Evolutionary conservation across 352 stramenopile species (phyloP), one percentile per base, ranked within the genome.

Genomic region (Halophytophthora batemanensis): DNA sequence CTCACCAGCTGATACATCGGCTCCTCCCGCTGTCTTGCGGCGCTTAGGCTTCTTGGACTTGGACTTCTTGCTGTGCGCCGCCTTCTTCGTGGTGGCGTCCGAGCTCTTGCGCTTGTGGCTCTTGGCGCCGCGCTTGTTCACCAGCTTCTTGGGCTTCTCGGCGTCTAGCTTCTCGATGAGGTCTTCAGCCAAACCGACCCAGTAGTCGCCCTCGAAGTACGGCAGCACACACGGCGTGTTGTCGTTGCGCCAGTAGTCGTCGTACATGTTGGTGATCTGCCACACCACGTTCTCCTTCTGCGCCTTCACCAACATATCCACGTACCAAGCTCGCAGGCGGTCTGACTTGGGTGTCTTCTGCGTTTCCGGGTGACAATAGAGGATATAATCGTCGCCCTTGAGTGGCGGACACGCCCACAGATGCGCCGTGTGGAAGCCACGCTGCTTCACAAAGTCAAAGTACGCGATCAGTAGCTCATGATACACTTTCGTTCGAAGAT

Each of bases 311-410:
- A 98, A 59, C 74, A 98, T 96, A 36, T 94, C 78, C 17, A 90
- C 74, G 50, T 98, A 98, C 95, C 95, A 98, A 25, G 98, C 82
- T 18, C 96, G 90, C 18, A 99, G 75, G n/a, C 96, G 93, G 50
- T 99, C 95, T 39, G 97, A 97, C 62, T 98, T 98, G 0, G 97
- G 98, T 8, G 93, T 99, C 77, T 99, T 99, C 70, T 99, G 98
- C 13, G 97, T 80, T 64, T 98, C 87, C 2, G 98, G 97, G 66
- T 99, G 98, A 53, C 96, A 98, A 64, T 99, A 99, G 45, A 99
- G 74, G 53, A 99, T 99, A 63, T 99, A 99, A 67, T 99, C 97
- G 64, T 99, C 97, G 12, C 97, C 97, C 65, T 99, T 99, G 11
- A 98, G 68, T 25, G 98, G 98, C 21, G 98, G 98, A 74, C 98